A percentile compares a stretch with the other conserved stretches of the same genome.
phyloP scores from a whole-genome alignment of 805 yeast species.

The Kuraishia ogatae region DNA sequence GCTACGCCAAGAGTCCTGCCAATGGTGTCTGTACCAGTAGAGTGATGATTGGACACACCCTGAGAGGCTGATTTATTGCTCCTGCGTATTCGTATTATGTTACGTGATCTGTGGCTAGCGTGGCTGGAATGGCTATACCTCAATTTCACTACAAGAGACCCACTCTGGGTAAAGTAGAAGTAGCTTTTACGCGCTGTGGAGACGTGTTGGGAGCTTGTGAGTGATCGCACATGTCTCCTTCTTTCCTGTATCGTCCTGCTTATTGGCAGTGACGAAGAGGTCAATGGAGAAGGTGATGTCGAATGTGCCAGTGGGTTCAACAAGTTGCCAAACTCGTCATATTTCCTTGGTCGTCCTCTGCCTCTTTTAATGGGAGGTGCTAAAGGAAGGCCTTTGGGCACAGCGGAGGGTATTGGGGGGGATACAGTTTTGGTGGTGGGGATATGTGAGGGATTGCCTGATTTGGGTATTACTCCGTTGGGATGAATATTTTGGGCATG shows the following conservation, averaged over 20 bases:
- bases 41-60: background rate
- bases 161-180: constrained; percentile 1
- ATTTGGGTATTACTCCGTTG: no score
- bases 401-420: no score
- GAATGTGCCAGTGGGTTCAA: background rate
- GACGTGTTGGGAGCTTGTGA: no score
- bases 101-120: background rate
- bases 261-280: background rate
- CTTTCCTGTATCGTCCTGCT: background rate
- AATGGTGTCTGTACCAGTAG: background rate
- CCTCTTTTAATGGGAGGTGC: constrained; percentile 5
- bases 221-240: background rate
- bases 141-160: constrained; percentile 6
- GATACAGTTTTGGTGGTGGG: no score
- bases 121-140: constrained; percentile 4
- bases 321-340: constrained; percentile 5
- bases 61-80: no score
- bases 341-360: constrained; percentile 6
- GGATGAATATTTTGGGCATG: no score
- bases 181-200: background rate
- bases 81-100: background rate
- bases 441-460: no score
- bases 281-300: background rate
- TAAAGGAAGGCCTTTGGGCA: no score
- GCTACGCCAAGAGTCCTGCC: background rate